Evolutionary conservation across 441 rosid genomes (phyloP).

Genomic region (Aquilaria agallochum): DNA sequence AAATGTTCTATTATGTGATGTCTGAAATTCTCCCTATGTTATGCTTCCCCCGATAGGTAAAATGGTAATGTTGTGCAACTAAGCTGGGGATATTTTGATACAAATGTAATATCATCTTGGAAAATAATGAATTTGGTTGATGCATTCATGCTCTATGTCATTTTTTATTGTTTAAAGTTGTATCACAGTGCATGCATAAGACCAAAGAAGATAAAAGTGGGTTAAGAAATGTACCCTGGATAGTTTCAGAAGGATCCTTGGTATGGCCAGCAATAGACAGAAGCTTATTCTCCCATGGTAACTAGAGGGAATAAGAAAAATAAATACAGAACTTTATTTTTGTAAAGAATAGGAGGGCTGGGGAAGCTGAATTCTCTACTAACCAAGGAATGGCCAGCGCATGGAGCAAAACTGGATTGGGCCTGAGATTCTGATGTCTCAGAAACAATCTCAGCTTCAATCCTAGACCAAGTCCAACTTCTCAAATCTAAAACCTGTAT

Average conservation of each 20-base stretch:
- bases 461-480: conserved; percentile 94
- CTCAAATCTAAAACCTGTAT: conserved; percentile 90
- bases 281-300: conserved; percentile 93
- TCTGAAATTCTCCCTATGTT: no score
- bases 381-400: conserved; percentile 99
- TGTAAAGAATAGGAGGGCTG: conserved; percentile 10
- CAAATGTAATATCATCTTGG: no score
- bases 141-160: no score
- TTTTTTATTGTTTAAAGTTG: no score
- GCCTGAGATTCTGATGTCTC: conserved; percentile 53
- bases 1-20: no score
- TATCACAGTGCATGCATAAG: no score
- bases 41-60: no score
- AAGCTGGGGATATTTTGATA: no score
- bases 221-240: conserved; percentile 53
- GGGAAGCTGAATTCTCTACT: conserved; percentile 28
- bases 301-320: conserved; percentile 40
- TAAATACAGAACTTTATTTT: conserved; percentile 15
- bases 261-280: conserved; percentile 94
- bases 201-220: conserved; percentile 4
- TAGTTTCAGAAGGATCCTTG: conserved; percentile 84
- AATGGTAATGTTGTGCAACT: no score
- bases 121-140: no score
- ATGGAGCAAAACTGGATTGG: conserved; percentile 44
- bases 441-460: conserved; percentile 58